Base-by-base conservation (phyloP, 1,284 basidiomycete species). In the Cryptococcus sp. region DNA sequence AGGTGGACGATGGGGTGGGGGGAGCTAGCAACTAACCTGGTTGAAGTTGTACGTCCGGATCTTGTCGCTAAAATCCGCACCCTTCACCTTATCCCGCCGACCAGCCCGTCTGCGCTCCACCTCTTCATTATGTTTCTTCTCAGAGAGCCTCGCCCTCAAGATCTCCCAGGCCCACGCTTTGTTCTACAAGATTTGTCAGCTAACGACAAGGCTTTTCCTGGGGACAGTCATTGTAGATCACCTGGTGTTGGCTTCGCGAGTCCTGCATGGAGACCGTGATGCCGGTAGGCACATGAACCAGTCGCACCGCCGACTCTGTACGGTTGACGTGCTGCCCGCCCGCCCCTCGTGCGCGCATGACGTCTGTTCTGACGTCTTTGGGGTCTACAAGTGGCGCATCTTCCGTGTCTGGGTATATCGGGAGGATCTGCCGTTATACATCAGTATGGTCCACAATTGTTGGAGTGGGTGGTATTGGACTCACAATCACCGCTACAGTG, bases 321-420 rank as follows among this genome's bases (percentile, higher is more conserved):
- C 91, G 92, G 79, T 98, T 99, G 68, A 98, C 96, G 78, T 98
- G 95, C 81, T 93, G 93, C n/a, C 96, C 95, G 48, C 96, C 96
- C 3, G 96, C 95, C 46, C 96, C 96, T 36, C 92, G 80, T 0
- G 94, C 84, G 18, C 95, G 85, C 94, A 98, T 97, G 45, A 95
- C 91, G 69, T 98, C 95, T 2, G 90, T 76, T 66, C 84, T 87
- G 50, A 98, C 85, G 59, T 98, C 95, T 55, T 89, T 89, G 76
- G 89, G 87, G 52, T 85, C 85, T 57, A 91, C 67, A 79, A 85
- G 83, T 83, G 61, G 80, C 69, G 76, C 66, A 53, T 79, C 63
- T 42, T 64, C 54, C 45, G 87, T 86, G 61, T 91, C 87, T 0
- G 71, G 70, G 21, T 82, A 79, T 6, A 91, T 78, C 0, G 92